Evolutionary conservation across 2,329 filamentous ascomycete genomes (phyloP), one percentile per base, ranked within the genome.

Genomic region (Ophiostoma himal-ulmi): DNA sequence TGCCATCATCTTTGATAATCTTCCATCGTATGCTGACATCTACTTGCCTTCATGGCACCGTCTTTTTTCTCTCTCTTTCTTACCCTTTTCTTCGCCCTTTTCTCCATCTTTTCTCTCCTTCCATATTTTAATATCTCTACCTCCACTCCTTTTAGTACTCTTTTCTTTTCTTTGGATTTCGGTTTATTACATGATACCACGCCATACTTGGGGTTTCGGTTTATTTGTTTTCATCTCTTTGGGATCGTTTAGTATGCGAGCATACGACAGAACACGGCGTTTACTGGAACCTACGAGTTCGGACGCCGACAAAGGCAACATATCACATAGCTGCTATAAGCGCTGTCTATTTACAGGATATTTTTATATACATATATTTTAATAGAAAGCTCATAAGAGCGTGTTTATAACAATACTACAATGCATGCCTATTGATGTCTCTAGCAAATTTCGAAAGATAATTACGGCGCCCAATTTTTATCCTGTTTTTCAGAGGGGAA

Each of bases 161-260:
- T 62, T 34, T 62, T 36, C 34, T 62, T 34, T 62, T 5, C 26
- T 62, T 30, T 30, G 26, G 26, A 17, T 34, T 62, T 34, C 4
- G 57, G 57, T 34, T 62, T 57, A 57, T 26, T 62, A 13, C 34
- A 34, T 34, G 57, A 62, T 62, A 62, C 57, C 57, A 62, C 26
- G 57, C 26, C 57, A 62, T 62, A 62, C 20, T 62, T 57, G 57
- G 66, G 36, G 39, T 52, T 65, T 68, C 65, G 41, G 57, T 34
- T 30, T 70, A 34, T 62, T 5, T 62, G 57, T 14, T 62, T 62
- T 62, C 6, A 13, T 34, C 5, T 62, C 14, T 34, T 5, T 62
- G 57, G 57, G 57, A 62, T 34, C 22, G 57, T 34, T 62, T 26
- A 11, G 26, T 62, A 34, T 62, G 57, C 26, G 17, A 62, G n/a